Evolutionary conservation across 257 asterid species (phyloP), one percentile per base, ranked within the genome.

Genomic region (Handroanthus guayacan): DNA sequence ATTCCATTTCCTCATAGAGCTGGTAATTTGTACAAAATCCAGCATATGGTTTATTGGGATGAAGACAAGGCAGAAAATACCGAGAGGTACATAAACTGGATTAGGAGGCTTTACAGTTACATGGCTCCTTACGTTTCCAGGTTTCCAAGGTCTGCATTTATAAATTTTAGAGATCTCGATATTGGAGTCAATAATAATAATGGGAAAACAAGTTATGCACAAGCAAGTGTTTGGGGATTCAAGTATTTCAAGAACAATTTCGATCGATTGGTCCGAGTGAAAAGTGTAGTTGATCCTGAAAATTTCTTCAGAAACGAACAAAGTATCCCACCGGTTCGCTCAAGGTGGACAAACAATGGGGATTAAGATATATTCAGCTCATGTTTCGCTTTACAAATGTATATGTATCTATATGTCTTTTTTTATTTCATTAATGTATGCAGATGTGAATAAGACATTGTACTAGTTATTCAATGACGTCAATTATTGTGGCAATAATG

Each of bases 81-180:
- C 31, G 31, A 25, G 31, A 25, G 31, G 31, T 25, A 25, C 31
- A 25, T 25, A 25, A 63, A 16, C 6, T 83, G 87, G 87, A 65
- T 77, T 0, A 64, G 79, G 17, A 78, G 77, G 48, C 13, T 81
- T 8, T 75, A 84, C 25, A 45, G 14, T 8, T 80, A 80, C 71
- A 60, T 84, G 83, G 64, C 48, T 37, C 68, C 69, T 20, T 70
- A 69, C 16, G 85, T 75, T 25, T 25, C 31, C 31, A 25, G 31
- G 31, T 25, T 25, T 25, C 31, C 31, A 25, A 25, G 31, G 31
- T 25, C 1, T 25, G 31, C 31, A 25, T 25, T 0, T 25, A 25
- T 25, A 2, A 82, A 82, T 37, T 82, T 70, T 37, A 78, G 82
- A 31, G 86, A 82, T 76, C 80, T 80, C 3, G 87, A 83, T 64